Conservation (phyloP, 495 filamentous ascomycete species). For the Daldinia grandis region DNA sequence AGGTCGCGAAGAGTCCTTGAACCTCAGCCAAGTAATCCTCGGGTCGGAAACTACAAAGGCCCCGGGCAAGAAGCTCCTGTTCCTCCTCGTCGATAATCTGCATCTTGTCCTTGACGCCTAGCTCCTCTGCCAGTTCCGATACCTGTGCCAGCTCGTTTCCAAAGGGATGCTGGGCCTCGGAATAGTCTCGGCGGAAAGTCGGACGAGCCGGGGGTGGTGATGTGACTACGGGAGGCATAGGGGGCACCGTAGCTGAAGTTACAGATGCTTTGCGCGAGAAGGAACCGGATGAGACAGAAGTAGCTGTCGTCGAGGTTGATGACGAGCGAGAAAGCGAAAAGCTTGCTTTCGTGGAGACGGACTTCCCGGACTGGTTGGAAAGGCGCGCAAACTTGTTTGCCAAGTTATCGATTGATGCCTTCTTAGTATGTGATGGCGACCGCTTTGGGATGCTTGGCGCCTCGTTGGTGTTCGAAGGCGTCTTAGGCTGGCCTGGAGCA, state of each 20-base stretch:
- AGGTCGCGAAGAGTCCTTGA: constrained; percentile 65
- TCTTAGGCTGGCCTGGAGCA: constrained; percentile 54
- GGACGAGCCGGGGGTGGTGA: constrained; percentile 47
- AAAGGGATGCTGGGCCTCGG: constrained; percentile 63
- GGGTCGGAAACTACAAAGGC: constrained; percentile 76
- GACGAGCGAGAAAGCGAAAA: constrained; percentile 58
- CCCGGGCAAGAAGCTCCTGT: constrained; percentile 67
- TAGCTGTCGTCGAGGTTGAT: constrained; percentile 58
- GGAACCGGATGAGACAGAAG: constrained; percentile 47
- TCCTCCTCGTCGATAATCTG: constrained; percentile 78
- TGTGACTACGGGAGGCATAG: constrained; percentile 42
- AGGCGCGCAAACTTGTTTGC: constrained; percentile 68
- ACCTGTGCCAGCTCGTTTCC: constrained; percentile 78
- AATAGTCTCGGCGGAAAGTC: constrained; percentile 43
- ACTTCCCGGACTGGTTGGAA: constrained; percentile 56
- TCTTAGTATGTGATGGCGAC: constrained; percentile 85
- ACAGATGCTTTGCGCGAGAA: constrained; percentile 50
- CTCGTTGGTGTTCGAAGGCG: constrained; percentile 50
- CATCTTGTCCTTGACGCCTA: constrained; percentile 68
- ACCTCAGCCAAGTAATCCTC: constrained; percentile 89
- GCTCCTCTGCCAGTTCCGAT: constrained; percentile 86
- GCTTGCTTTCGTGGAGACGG: constrained; percentile 55
- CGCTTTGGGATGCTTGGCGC: constrained; percentile 76
- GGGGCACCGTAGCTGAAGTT: constrained; percentile 19
- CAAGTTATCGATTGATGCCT: constrained; percentile 59